Percentiles rank a stretch among this genome's conserved stretches.
Evolutionary conservation across 768 basidiomycete genomes (phyloP).

Genomic region (Lactarius trivialis): DNA sequence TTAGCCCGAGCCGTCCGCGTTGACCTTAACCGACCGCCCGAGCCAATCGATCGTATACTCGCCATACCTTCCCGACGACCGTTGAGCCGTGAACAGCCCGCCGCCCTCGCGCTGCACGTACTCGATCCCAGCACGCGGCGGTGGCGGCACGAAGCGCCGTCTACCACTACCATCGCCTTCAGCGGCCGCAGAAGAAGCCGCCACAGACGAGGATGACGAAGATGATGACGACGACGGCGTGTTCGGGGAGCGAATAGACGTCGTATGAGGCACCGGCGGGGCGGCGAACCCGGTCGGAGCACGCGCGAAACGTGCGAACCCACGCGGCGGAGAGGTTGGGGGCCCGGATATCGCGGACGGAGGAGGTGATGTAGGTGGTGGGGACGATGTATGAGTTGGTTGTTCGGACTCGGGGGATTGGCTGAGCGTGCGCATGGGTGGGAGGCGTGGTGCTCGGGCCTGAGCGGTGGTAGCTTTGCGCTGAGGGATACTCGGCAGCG

Average conservation of each 20-base stretch:
- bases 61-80: not conserved
- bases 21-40: not conserved
- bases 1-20: not conserved
- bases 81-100: constrained; percentile 10
- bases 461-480: not conserved
- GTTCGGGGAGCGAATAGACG: not conserved
- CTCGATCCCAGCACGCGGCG: constrained; percentile 11
- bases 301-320: constrained; percentile 9
- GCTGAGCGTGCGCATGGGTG: constrained; percentile 17
- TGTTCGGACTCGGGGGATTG: constrained; percentile 1
- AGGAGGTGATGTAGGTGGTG: not conserved
- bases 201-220: not conserved
- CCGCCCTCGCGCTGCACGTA: constrained; percentile 8
- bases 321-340: not conserved
- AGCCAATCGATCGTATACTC: constrained; percentile 8
- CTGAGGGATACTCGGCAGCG: not conserved
- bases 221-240: not conserved
- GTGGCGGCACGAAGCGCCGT: constrained; percentile 9
- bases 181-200: not conserved
- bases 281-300: not conserved
- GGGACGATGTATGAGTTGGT: not conserved
- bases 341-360: not conserved
- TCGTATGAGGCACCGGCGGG: not conserved
- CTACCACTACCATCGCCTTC: not conserved
- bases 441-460: constrained; percentile 1